Evolutionary conservation across 2,329 filamentous ascomycete genomes (phyloP), one percentile per base, ranked within the genome.

Genomic region (Penicillium sp.): DNA sequence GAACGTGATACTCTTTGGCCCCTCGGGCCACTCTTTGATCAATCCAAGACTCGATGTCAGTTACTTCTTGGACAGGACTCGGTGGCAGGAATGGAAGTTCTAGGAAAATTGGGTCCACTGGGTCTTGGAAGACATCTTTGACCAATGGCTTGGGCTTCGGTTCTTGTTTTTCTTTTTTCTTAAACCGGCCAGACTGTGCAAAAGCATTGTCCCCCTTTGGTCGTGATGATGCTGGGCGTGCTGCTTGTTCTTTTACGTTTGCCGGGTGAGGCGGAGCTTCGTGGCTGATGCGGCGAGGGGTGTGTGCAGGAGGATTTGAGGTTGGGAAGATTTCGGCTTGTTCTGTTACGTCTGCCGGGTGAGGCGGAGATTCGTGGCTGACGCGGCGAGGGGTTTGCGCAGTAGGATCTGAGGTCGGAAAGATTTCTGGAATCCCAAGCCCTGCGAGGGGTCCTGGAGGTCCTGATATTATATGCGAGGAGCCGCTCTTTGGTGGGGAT

Each of bases 31-130:
- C 51, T 14, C 64, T 66, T 12, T 62, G 53, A 14, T 70, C 62
- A 28, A 75, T 71, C 72, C 72, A 75, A 18, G 58, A 54, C 28
- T 72, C 67, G n/a, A 72, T 54, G 7, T 56, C 59, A 8, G 31
- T 52, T 35, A 13, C 51, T 13, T 62, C 60, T 2, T 60, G 29
- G 14, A 55, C 52, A 30, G 63, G 55, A 6, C 51, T 59, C 16
- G 59, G 53, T 7, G 61, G 62, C 6, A 62, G 52, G 45, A 64
- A 67, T 36, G 67, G 68, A 13, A 69, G 55, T 35, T 68, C 62
- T 14, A 61, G 42, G 16, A 70, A 61, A 8, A 61, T 25, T 4
- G 49, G 42, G n/a, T 63, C 54, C 6, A 64, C 37, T 2, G 54
- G 31, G 14, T 52, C 53, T 39, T 42, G 13, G 16, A 35, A 40